phyloP scores from a whole-genome alignment of 208 protist species.

The Leishmania gerbilli region DNA sequence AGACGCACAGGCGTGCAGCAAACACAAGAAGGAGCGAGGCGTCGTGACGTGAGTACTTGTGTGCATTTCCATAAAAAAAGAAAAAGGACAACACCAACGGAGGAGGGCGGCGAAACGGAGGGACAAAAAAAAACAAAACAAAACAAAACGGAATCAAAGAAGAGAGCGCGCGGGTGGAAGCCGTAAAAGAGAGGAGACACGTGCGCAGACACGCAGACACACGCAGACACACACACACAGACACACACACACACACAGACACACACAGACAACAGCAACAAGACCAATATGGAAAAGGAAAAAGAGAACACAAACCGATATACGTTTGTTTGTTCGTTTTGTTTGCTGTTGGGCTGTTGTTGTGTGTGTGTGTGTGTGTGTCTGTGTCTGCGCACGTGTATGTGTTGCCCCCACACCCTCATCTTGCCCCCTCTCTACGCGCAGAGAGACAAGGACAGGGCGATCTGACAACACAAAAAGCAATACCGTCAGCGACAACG shows the following conservation, averaged over 20 bases:
- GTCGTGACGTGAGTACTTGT: not conserved
- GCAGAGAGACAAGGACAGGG: not conserved
- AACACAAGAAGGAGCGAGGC: not conserved
- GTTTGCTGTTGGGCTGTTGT: no score
- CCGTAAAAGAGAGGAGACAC: not conserved
- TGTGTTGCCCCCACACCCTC: no score
- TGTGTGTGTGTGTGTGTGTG: no score
- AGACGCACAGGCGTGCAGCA: not conserved
- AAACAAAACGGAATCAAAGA: not conserved
- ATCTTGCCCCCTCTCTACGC: not conserved
- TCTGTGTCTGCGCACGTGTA: no score
- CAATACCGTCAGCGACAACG: not conserved
- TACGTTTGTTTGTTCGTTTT: not conserved
- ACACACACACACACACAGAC: no score
- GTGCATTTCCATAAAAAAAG: not conserved
- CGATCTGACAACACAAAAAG: not conserved
- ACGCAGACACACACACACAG: no score
- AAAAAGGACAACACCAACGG: not conserved
- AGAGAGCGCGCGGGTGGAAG: not conserved
- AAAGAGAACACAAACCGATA: not conserved
- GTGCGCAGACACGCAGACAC: not conserved
- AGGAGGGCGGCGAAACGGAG: not conserved
- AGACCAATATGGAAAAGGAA: not conserved
- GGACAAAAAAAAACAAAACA: not conserved
- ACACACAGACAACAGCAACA: no score